Conservation (phyloP, 208 protist genomes). For the Acanthamoeba culbertsoni region DNA sequence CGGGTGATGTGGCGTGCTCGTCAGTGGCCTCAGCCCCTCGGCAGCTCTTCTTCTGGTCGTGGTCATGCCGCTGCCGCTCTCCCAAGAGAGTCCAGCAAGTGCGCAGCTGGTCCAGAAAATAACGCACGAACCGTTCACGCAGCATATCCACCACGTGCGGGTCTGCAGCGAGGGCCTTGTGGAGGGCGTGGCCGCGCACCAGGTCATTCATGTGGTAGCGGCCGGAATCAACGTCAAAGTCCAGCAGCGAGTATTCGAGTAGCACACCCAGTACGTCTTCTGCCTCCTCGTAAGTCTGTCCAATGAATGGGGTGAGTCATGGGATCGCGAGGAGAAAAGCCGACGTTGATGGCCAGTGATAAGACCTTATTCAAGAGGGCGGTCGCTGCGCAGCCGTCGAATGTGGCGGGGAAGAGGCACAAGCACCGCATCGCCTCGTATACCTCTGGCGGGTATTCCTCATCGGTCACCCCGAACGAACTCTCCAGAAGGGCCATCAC, state of each 20-base stretch:
- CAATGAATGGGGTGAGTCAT: too few relatives aligned
- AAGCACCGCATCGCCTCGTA: background rate
- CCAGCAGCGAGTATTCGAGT: slow-evolving; percentile 25
- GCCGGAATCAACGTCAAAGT: background rate
- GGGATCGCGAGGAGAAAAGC: too few relatives aligned
- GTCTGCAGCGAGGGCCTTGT: background rate
- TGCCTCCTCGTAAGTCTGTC: slow-evolving; percentile 11
- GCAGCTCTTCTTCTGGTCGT: background rate
- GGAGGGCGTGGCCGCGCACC: background rate
- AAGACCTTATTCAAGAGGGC: background rate
- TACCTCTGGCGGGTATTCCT: background rate
- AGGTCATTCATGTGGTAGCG: slow-evolving; percentile 42
- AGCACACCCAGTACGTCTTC: slow-evolving; percentile 4
- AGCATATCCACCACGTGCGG: background rate
- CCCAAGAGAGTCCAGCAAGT: background rate
- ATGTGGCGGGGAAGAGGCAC: background rate
- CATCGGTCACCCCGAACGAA: background rate
- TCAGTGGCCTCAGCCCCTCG: background rate
- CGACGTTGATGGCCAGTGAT: background rate
- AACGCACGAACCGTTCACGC: background rate
- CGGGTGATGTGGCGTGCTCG: background rate
- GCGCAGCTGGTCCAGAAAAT: background rate
- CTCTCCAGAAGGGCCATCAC: background rate
- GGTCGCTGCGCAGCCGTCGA: background rate
- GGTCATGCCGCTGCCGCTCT: background rate